Conservation (phyloP, 2,329 filamentous ascomycete genomes). For the Cryphonectria parasitica region DNA sequence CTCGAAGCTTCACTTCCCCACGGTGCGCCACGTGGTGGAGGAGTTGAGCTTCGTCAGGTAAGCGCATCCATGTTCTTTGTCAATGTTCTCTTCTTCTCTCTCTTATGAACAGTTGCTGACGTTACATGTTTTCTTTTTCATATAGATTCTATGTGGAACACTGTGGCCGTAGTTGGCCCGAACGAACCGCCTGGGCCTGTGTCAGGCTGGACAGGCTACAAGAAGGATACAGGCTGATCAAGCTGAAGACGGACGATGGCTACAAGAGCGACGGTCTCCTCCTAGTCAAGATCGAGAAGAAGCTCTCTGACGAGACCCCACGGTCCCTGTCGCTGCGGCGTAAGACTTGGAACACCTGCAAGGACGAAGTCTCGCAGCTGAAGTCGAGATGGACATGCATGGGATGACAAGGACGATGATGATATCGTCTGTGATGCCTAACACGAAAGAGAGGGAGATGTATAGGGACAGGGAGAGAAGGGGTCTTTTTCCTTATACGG, state of each 20-base stretch:
- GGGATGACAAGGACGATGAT: background rate
- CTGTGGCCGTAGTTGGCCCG: conserved; percentile 43
- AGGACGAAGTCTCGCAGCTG: conserved; percentile 23
- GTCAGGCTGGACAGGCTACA: conserved; percentile 62
- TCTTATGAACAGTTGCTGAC: background rate
- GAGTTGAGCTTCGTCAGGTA: conserved; percentile 75
- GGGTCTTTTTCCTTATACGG: background rate
- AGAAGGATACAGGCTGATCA: conserved; percentile 58
- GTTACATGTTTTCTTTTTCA: background rate
- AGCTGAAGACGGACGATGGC: conserved; percentile 51
- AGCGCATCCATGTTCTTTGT: background rate
- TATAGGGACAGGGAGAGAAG: no score
- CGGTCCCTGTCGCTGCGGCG: conserved; percentile 15
- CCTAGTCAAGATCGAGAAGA: conserved; percentile 57
- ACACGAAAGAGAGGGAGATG: background rate
- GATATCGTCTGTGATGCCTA: background rate
- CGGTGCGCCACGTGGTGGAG: conserved; percentile 63
- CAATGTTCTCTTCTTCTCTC: background rate
- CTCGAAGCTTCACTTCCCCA: conserved; percentile 59
- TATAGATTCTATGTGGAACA: conserved; percentile 59
- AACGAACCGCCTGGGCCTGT: conserved; percentile 59
- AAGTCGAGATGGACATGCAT: conserved; percentile 23
- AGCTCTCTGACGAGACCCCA: conserved; percentile 32
- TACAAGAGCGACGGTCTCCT: conserved; percentile 50
- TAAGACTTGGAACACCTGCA: conserved; percentile 26